Evolutionary conservation across 2,329 filamentous ascomycete genomes (phyloP), one percentile per base, ranked within the genome.

Genomic region (Didymella arachidicola): DNA sequence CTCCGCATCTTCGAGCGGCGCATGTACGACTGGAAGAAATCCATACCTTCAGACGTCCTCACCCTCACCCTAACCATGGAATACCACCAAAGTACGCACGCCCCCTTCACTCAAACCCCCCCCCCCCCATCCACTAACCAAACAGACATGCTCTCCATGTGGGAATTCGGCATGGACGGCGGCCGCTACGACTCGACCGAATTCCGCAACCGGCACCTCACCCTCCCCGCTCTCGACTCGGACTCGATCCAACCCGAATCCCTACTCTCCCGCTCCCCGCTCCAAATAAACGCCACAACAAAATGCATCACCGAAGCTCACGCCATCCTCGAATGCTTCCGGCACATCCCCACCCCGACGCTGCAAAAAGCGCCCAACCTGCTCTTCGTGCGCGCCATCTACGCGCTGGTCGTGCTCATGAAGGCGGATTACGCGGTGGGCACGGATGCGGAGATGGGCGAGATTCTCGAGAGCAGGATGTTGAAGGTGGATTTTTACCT

Each of bases 91-190:
- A 74, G 58, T 57, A 12, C 39, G 57, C 53, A 6, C 2, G 27
- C 3, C 2, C 7, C 27, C 22, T 22, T 32, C 11, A 11, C 30
- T 16, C 12, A 32, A 14, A 14, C 3, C 1, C 4, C 22, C n/a
- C n/a, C 22, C 22, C 22, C 22, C 12, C 8, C 10, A 16, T 22
- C 3, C 30, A 46, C 57, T 60, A 14, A 60, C 34, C 14, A 1
- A 8, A 12, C 29, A 57, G 54, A 73, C 34, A 73, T 73, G 61
- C 62, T 76, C 19, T 69, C 69, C 0, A 76, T 75, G 69, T 77
- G 71, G 69, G 74, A 77, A 41, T 76, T 77, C 38, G 73, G 68
- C 1, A 76, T 77, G 73, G 74, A 77, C 19, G 72, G 73, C 10
- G 74, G 74, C 18, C 68, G 67, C 26, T 75, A 75, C 52, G 71